phyloP scores from a whole-genome alignment of 2,329 filamentous ascomycete genomes.

The Penicillium corylophilum region DNA sequence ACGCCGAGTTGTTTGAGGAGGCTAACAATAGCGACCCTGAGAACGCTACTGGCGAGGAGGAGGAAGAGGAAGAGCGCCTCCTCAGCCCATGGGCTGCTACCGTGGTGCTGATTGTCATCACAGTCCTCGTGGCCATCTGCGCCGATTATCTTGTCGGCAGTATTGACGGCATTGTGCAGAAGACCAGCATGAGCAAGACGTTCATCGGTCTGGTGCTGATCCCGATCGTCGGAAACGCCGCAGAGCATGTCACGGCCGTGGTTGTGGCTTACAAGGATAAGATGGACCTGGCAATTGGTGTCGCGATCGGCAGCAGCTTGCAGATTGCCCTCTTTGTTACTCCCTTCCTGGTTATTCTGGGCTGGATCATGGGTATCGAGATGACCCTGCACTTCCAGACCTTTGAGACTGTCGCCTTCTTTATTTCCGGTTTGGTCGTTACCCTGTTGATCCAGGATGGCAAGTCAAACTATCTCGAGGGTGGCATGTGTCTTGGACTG shows the following conservation, averaged over 20 bases:
- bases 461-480: conserved; percentile 81
- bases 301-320: conserved; percentile 77
- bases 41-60: conserved; percentile 25
- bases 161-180: conserved; percentile 70
- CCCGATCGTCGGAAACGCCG: conserved; percentile 76
- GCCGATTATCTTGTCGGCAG: conserved; percentile 76
- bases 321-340: conserved; percentile 82
- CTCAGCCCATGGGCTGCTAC: conserved; percentile 65
- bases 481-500: conserved; percentile 66
- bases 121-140: conserved; percentile 68
- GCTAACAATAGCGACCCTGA: conserved; percentile 44
- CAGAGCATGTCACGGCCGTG: conserved; percentile 78
- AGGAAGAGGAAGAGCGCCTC: conserved; percentile 52
- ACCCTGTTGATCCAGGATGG: conserved; percentile 75
- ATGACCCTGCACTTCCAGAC: conserved; percentile 82
- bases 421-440: conserved; percentile 71
- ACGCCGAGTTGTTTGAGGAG: conserved; percentile 68
- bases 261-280: conserved; percentile 75
- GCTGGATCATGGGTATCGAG: conserved; percentile 70
- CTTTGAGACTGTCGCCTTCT: conserved; percentile 76
- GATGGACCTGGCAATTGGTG: conserved; percentile 67
- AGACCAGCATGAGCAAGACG: conserved; percentile 70
- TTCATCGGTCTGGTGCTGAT: conserved; percentile 79
- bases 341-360: conserved; percentile 74
- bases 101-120: conserved; percentile 67